These are phyloP conservation scores for Raffaelea arxii DNA, from an alignment of 2,329 filamentous ascomycete species.

Conservation along the genomic window DNA sequence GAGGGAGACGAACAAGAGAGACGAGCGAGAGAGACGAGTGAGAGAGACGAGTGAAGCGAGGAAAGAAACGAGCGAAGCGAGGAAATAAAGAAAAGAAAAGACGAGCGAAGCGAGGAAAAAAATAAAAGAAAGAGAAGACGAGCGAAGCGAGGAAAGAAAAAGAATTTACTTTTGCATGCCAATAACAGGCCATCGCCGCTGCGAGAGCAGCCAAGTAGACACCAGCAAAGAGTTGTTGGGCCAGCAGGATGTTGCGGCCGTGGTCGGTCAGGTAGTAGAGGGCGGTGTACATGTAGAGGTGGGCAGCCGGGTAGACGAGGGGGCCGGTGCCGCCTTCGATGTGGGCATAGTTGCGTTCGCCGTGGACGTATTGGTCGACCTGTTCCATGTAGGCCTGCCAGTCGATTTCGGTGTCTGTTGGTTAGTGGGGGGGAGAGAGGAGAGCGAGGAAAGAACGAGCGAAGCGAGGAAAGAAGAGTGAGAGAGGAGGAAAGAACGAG, in stretches of 20 bases:
- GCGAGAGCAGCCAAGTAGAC: slow-evolving; percentile 70
- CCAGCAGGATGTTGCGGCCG: slow-evolving; percentile 65
- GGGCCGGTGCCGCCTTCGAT: slow-evolving; percentile 87
- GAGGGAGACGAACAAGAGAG: not conserved
- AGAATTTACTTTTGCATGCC: slow-evolving; percentile 50
- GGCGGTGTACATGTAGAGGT: slow-evolving; percentile 81
- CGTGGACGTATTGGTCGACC: slow-evolving; percentile 64
- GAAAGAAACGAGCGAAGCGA: not conserved
- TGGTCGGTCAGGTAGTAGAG: slow-evolving; percentile 70
- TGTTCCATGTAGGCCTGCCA: slow-evolving; percentile 98
- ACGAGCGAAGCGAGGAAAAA: too few species aligned
- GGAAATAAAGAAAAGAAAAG: too few species aligned
- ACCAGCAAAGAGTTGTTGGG: slow-evolving; percentile 74
- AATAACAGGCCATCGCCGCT: slow-evolving; percentile 76
- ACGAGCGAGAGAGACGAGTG: not conserved
- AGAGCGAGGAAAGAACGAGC: not conserved
- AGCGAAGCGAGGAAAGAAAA: too few species aligned
- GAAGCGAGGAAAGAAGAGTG: slow-evolving; percentile 1
- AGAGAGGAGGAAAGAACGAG: not conserved
- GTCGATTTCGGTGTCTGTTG: slow-evolving; percentile 85
- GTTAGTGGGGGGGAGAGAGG: too few species aligned
- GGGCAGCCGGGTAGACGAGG: slow-evolving; percentile 86
- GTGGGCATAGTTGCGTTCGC: slow-evolving; percentile 79
- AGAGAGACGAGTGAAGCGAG: not conserved
- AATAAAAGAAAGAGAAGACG: too few species aligned